phyloP scores from a whole-genome alignment of 192 early-diverging fungal species.

The Piromyces sp. region DNA sequence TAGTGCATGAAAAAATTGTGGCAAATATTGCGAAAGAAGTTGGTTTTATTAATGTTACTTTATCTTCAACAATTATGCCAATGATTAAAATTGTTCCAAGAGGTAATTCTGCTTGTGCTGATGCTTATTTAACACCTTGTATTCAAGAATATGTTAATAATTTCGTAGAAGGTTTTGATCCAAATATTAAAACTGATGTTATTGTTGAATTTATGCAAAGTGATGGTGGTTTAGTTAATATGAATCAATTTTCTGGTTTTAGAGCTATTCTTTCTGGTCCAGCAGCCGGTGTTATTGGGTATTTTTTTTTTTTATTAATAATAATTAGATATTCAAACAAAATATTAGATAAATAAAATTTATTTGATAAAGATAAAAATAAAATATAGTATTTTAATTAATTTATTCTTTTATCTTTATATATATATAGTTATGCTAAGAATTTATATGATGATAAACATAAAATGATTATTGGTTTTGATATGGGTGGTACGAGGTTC shows the following conservation, averaged over 20 bases:
- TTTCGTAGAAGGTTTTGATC: slow-evolving; percentile 77
- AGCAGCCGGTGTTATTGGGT: slow-evolving; percentile 75
- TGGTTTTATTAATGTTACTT: slow-evolving; percentile 74
- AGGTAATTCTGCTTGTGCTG: slow-evolving; percentile 70
- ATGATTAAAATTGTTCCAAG: slow-evolving; percentile 92
- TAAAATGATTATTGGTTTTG: slow-evolving; percentile 72
- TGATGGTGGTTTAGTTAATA: slow-evolving; percentile 84
- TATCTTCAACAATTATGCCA: slow-evolving; percentile 65
- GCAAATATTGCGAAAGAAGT: slow-evolving; percentile 44
- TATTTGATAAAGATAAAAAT: too few species aligned
- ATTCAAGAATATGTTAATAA: slow-evolving; percentile 71
- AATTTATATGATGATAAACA: slow-evolving; percentile 6
- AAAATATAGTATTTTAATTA: too few species aligned
- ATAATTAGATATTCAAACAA: too few species aligned
- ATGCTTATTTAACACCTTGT: slow-evolving; percentile 87
- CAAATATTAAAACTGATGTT: slow-evolving; percentile 25
- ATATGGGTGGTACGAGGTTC: slow-evolving; percentile 62
- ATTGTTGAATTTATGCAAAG: slow-evolving; percentile 92
- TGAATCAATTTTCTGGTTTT: slow-evolving; percentile 68
- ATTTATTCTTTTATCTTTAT: too few species aligned
- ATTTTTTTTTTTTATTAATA: too few species aligned
- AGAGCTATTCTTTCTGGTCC: slow-evolving; percentile 84
- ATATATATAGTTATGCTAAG: slow-evolving; percentile 2
- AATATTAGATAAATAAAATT: too few species aligned
- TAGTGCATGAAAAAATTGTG: slow-evolving; percentile 58